Base-by-base conservation (phyloP, 768 basidiomycete genomes). In the Russula lepida region DNA sequence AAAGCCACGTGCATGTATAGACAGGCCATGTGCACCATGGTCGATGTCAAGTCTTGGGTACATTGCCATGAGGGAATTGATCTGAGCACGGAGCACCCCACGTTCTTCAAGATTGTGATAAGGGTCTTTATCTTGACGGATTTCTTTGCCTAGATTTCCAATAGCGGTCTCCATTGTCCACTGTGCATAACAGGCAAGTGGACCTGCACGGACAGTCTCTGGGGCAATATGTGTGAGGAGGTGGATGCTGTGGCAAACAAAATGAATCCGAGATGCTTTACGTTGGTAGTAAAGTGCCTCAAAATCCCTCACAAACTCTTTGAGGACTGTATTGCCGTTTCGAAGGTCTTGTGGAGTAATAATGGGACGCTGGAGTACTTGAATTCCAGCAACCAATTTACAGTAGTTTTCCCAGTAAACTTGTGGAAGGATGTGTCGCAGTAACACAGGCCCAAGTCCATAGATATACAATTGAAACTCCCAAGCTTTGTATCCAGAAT, bases 401-500 rank as follows among this genome's bases (percentile, higher is more conserved):
- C 41, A 41, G n/a, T 41, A 41, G n/a, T 41, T 6, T 41, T 41
- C 19, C 41, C 41, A 41, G 41, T 41, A 41, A 1, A 0, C 3
- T 9, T 41, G 41, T n/a, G 25, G 46, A 13, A 47, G 46, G 11
- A 47, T 47, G 4, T 47, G 46, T 27, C 25, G 46, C 11, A 47
- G 25, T 47, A 47, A 47, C 0, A 35, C 33, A 0, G 33, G 33
- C 13, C 33, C 33, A 35, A 35, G 33, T 35, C 33, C 33, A 15
- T 35, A 35, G 33, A 35, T 35, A 15, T 35, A 35, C 33, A 35
- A 13, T 13, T 35, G 33, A 13, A 35, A 35, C 4, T 35, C 33
- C 13, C 33, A 35, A 13, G 33, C 33, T 5, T 35, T 35, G 13
- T 35, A 35, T 4, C 33, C 33, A 35, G 33, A 71, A 3, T 70